Base-by-base conservation (phyloP, 2,329 filamentous ascomycete genomes). In the Rutstroemia sp. region DNA sequence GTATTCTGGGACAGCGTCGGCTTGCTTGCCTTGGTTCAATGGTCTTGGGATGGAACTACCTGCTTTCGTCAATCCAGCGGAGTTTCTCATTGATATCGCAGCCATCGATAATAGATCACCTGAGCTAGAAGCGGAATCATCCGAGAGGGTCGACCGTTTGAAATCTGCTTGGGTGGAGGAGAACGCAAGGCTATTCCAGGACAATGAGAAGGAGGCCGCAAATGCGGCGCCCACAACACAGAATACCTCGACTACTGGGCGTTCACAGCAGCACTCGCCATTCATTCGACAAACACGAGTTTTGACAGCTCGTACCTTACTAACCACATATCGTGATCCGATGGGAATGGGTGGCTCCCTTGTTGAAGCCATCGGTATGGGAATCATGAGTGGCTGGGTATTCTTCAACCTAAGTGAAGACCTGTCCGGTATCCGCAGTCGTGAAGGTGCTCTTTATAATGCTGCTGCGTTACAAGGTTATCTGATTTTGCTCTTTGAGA, bases 41-140 rank as follows among this genome's bases (percentile, higher is more conserved):
- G 64, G 69, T 2, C 71, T 79, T 10, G 86, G 84, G 0, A 79
- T 85, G 60, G 72, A 78, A 12, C 72, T 89, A 46, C 87, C 86
- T 0, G 73, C 82, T 0, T 90, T 89, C 63, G 86, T 89, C 47
- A 92, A 92, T 63, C 88, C 88, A 0, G 88, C 88, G 2, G 88
- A 92, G 62, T 87, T 85, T 65, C 70, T 90, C 50, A 86, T 92
- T 55, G 88, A 92, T 61, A 75, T 88, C 34, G 84, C 87, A 1
- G 87, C 88, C 5, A 75, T 90, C 10, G 88, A 92, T 65, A 89
- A 84, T 63, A 79, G 88, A 5, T 84, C 81, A 0, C 76, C 80
- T 0, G 84, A 88, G 62, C 72, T 85, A 4, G 88, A 92, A 65
- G 71, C 72, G 14, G 75, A 77, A 38, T 87, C 82, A 0, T 75